Conservation (phyloP, 140 eudicot species). For the Bidens hawaiensis region DNA sequence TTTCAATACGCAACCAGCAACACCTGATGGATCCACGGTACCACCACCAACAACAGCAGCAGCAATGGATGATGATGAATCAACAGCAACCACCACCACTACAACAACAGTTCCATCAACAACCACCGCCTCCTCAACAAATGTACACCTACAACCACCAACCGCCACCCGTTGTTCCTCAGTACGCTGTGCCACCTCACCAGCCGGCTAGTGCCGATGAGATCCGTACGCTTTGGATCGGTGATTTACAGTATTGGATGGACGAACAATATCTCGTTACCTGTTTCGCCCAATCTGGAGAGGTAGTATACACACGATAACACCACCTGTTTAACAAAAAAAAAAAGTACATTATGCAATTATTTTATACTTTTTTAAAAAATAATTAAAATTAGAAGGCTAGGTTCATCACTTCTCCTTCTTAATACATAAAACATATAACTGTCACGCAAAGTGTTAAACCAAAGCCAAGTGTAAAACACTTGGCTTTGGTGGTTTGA, state of each 20-base stretch:
- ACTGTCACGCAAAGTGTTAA: too few relatives aligned
- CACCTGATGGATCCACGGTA: slow-evolving; percentile 54
- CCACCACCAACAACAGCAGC: too few relatives aligned
- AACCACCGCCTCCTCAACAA: slow-evolving; percentile 48
- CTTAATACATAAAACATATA: too few relatives aligned
- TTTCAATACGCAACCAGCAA: slow-evolving; percentile 46
- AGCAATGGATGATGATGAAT: slow-evolving; percentile 50
- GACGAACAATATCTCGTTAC: slow-evolving; percentile 60
- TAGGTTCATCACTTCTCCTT: too few relatives aligned
- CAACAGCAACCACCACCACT: slow-evolving; percentile 48
- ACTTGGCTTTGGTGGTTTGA: too few relatives aligned
- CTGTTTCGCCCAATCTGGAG: slow-evolving; percentile 68
- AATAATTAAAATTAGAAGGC: too few relatives aligned
- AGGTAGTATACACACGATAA: slow-evolving; percentile 58
- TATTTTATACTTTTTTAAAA: too few relatives aligned
- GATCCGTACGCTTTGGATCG: slow-evolving; percentile 88
- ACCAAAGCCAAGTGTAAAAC: too few relatives aligned
- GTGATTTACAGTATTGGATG: slow-evolving; percentile 98
- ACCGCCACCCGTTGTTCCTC: slow-evolving; percentile 37
- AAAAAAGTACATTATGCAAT: too few relatives aligned
- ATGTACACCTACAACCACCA: slow-evolving; percentile 51
- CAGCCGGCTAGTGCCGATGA: slow-evolving; percentile 57
- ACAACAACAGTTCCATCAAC: slow-evolving; percentile 40
- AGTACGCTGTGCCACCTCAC: slow-evolving; percentile 31
- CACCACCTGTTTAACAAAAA: too few relatives aligned